Evolutionary conservation across 169 alveolate species (phyloP).

Genomic region (Cryptosporidium meleagridis): DNA sequence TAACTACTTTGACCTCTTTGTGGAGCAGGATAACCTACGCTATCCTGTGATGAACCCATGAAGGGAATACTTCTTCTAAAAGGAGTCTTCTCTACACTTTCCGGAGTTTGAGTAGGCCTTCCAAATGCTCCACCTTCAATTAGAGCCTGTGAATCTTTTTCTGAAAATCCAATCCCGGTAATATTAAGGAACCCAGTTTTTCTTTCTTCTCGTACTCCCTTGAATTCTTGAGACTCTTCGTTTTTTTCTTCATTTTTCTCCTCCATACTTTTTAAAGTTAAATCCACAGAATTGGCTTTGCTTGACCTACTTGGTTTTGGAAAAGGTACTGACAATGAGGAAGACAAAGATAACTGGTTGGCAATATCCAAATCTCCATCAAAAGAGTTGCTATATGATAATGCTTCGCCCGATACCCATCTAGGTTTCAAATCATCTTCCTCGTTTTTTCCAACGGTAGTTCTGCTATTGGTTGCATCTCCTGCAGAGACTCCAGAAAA

Average conservation of each 20-base stretch:
- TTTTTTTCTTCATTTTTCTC: background rate
- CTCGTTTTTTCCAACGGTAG: background rate
- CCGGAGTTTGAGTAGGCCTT: background rate
- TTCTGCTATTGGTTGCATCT: slow-evolving; percentile 14
- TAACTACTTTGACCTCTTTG: slow-evolving; percentile 53
- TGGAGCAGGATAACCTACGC: slow-evolving; percentile 75
- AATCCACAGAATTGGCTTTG: background rate
- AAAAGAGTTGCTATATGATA: slow-evolving; percentile 53
- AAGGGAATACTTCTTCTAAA: slow-evolving; percentile 64
- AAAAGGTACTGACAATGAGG: slow-evolving; percentile 59
- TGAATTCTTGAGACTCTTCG: background rate
- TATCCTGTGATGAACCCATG: slow-evolving; percentile 69
- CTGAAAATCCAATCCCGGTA: slow-evolving; percentile 5
- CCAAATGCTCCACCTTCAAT: background rate
- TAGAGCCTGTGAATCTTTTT: background rate
- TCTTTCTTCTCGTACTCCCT: background rate
- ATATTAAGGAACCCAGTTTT: slow-evolving; percentile 57
- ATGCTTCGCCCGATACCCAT: slow-evolving; percentile 68
- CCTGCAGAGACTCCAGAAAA: slow-evolving; percentile 30
- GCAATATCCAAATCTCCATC: slow-evolving; percentile 54
- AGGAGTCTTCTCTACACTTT: slow-evolving; percentile 61
- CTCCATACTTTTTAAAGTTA: background rate
- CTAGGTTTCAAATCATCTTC: background rate
- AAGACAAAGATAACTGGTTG: slow-evolving; percentile 65
- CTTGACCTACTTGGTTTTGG: slow-evolving; percentile 42